Percentiles rank a stretch among this genome's conserved stretches.
Conservation (phyloP, 192 early-diverging fungal genomes). For the Pilaira anomala region DNA sequence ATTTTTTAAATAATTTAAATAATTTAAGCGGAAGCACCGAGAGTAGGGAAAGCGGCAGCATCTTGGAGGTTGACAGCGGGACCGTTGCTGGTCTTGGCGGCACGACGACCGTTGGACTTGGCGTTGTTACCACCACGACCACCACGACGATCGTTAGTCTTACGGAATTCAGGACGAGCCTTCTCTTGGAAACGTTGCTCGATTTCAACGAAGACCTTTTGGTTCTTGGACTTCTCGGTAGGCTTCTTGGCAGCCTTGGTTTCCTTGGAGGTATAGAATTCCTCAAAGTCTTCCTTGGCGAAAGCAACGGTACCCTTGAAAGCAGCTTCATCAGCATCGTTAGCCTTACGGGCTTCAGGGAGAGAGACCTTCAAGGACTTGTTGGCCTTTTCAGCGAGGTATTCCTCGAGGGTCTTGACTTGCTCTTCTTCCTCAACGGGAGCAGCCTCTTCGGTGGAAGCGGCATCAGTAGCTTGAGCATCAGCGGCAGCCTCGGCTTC, state of each 20-base stretch:
- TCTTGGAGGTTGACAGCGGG: conserved; percentile 65
- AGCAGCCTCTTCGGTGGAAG: conserved; percentile 37
- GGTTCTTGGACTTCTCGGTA: conserved; percentile 65
- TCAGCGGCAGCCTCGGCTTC: conserved; percentile 46
- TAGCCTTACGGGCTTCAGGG: conserved; percentile 72
- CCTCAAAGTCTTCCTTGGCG: conserved; percentile 68
- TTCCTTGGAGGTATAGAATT: conserved; percentile 66
- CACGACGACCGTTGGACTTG: conserved; percentile 39
- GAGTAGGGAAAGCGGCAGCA: conserved; percentile 68
- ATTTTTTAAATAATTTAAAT: neutral
- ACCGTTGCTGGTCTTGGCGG: conserved; percentile 42
- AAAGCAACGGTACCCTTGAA: conserved; percentile 78
- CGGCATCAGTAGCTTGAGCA: conserved; percentile 25
- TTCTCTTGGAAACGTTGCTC: conserved; percentile 79
- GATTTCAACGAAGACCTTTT: conserved; percentile 72
- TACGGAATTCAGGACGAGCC: conserved; percentile 59
- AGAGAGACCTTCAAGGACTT: conserved; percentile 57
- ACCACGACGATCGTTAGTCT: conserved; percentile 42
- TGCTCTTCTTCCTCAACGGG: conserved; percentile 74
- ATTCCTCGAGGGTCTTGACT: conserved; percentile 86
- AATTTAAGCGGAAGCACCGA: conserved; percentile 40
- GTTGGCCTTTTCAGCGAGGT: conserved; percentile 67
- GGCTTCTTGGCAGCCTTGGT: conserved; percentile 32
- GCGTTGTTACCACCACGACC: conserved; percentile 13
- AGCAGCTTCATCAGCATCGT: conserved; percentile 77